These are phyloP conservation scores for Neofusicoccum ribis DNA, from an alignment of 2,329 filamentous ascomycete genomes.

Conservation along the genomic window DNA sequence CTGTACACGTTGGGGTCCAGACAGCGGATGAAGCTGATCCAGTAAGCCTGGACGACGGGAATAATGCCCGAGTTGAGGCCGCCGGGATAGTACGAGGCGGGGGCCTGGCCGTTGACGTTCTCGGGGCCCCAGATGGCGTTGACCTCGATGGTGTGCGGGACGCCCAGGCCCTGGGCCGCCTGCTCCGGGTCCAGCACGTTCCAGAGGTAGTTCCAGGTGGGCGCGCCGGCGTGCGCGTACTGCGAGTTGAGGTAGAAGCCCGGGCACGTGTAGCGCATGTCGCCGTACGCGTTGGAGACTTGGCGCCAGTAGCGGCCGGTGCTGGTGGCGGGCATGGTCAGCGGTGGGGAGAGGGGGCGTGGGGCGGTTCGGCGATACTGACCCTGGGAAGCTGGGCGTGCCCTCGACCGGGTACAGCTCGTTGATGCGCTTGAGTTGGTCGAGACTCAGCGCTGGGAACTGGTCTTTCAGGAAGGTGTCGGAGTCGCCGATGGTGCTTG, in stretches of 20 bases:
- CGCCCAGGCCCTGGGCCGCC: slow-evolving; percentile 58
- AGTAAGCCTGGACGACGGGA: slow-evolving; percentile 67
- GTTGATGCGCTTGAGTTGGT: slow-evolving; percentile 56
- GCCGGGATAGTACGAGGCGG: slow-evolving; percentile 56
- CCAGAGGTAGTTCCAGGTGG: slow-evolving; percentile 69
- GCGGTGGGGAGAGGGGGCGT: too few relatives aligned
- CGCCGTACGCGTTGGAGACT: slow-evolving; percentile 60
- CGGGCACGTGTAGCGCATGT: slow-evolving; percentile 66
- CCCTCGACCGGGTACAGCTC: slow-evolving; percentile 55
- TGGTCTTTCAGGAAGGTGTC: slow-evolving; percentile 60
- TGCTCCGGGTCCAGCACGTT: slow-evolving; percentile 62
- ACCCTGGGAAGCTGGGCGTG: slow-evolving; percentile 44
- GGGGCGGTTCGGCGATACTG: slow-evolving; percentile 6
- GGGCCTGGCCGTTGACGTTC: slow-evolving; percentile 52
- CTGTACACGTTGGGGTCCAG: slow-evolving; percentile 65
- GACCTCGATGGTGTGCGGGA: slow-evolving; percentile 67
- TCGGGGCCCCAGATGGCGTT: slow-evolving; percentile 67
- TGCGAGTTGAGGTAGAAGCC: slow-evolving; percentile 55
- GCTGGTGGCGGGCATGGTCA: too few relatives aligned
- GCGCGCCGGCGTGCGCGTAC: slow-evolving; percentile 39
- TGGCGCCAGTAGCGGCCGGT: slow-evolving; percentile 60
- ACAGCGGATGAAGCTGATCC: slow-evolving; percentile 69
- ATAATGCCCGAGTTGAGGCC: slow-evolving; percentile 59
- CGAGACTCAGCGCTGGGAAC: slow-evolving; percentile 55
- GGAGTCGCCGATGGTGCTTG: slow-evolving; percentile 50